These are phyloP conservation scores for Simplicillium sp. DNA, from an alignment of 2,329 filamentous ascomycete genomes.

Conservation along the genomic window DNA sequence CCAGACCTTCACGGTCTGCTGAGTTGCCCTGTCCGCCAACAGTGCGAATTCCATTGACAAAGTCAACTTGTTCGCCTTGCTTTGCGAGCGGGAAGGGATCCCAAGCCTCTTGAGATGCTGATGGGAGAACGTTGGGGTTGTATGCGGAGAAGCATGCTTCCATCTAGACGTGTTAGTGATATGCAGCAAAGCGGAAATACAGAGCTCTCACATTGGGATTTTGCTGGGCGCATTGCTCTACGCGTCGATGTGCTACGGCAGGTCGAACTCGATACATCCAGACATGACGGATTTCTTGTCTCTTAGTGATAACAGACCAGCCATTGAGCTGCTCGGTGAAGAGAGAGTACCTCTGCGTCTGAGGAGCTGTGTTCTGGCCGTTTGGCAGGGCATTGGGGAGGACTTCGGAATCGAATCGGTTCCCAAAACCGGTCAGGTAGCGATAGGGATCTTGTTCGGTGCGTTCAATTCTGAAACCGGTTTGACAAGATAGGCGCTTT, in stretches of 20 bases:
- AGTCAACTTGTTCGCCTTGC: constrained; percentile 33
- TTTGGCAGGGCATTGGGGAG: constrained; percentile 32
- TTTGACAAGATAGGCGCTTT: not conserved
- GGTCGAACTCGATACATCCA: constrained; percentile 24
- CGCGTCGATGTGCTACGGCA: constrained; percentile 19
- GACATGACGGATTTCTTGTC: constrained; percentile 19
- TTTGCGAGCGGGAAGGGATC: constrained; percentile 25
- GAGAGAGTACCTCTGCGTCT: constrained; percentile 29
- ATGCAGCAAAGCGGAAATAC: not conserved
- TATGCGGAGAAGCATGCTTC: constrained; percentile 34
- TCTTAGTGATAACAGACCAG: constrained; percentile 21
- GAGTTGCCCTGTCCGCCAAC: constrained; percentile 40
- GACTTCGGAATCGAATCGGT: constrained; percentile 37
- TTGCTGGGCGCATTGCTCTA: constrained; percentile 10
- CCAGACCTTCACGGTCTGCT: constrained; percentile 36
- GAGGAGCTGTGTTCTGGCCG: constrained; percentile 31
- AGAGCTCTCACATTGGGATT: constrained; percentile 11
- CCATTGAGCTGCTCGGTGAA: constrained; percentile 40
- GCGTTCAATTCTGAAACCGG: constrained; percentile 11
- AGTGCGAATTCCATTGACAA: constrained; percentile 36
- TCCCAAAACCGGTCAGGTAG: constrained; percentile 49
- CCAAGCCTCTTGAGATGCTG: constrained; percentile 38
- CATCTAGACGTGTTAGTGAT: constrained; percentile 9
- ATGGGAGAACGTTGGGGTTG: constrained; percentile 34
- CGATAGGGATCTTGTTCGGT: constrained; percentile 29